These are phyloP conservation scores for Curvularia sp. DNA, from an alignment of 2,329 filamentous ascomycete species.

Conservation along the genomic window DNA sequence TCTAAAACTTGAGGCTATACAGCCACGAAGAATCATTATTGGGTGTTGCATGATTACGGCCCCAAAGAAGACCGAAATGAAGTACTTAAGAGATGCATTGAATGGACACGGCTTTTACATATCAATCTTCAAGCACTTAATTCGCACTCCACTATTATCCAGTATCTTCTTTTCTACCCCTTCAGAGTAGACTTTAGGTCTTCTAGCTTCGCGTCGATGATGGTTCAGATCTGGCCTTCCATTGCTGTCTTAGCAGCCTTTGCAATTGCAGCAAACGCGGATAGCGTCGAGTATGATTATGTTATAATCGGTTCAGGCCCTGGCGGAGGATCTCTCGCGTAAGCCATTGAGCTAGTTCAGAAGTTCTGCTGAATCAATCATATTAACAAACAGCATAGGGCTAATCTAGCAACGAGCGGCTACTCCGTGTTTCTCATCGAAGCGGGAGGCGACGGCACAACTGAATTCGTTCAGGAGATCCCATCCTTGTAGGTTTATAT, in stretches of 20 bases:
- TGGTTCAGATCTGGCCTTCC: not conserved
- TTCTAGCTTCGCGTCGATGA: not conserved
- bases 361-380: not conserved
- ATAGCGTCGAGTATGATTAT: not conserved
- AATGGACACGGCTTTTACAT: too few relatives aligned
- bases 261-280: not conserved
- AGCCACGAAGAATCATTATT: not conserved
- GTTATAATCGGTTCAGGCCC: not conserved
- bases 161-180: not conserved
- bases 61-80: not conserved
- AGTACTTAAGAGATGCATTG: not conserved
- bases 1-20: not conserved
- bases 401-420: not conserved
- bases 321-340: constrained; percentile 2
- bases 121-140: not conserved
- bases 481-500: not conserved
- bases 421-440: not conserved
- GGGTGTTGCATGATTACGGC: not conserved
- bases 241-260: not conserved
- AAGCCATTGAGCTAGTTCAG: not conserved
- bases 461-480: not conserved
- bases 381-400: not conserved
- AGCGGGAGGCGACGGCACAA: not conserved
- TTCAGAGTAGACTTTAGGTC: not conserved
- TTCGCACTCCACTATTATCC: not conserved